These are phyloP conservation scores for Cinnamomum micranthum DNA, from an alignment of 164 flowering plant species.

Conservation along the genomic window DNA sequence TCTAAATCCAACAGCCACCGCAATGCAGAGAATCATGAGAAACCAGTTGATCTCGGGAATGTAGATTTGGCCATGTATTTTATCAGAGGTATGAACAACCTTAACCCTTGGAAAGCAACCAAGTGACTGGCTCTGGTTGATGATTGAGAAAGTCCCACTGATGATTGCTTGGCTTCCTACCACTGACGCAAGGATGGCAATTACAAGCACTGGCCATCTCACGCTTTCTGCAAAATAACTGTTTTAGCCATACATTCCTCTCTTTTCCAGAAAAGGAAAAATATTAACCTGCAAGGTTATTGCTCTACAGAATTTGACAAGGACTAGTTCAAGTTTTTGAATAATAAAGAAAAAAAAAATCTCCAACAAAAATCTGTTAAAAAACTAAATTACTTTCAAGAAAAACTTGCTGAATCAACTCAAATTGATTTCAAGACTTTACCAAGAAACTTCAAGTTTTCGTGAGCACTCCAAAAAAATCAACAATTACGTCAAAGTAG, in stretches of 20 bases:
- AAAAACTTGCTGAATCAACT: neutral
- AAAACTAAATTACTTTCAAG: neutral
- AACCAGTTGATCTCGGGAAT: constrained; percentile 96
- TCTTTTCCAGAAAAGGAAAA: neutral
- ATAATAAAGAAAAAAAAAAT: too few relatives aligned
- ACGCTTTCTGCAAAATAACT: constrained; percentile 47
- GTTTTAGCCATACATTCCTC: neutral
- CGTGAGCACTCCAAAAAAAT: neutral
- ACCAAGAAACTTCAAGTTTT: too few relatives aligned
- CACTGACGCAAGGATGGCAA: constrained; percentile 93
- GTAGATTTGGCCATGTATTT: constrained; percentile 91
- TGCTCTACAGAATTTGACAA: neutral
- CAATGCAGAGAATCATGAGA: constrained; percentile 90
- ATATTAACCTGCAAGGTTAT: too few relatives aligned
- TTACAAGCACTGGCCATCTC: constrained; percentile 73
- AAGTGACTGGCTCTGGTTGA: constrained; percentile 93
- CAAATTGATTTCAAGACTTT: neutral
- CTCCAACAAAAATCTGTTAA: neutral
- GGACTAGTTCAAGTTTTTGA: neutral
- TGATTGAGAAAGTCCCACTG: constrained; percentile 97
- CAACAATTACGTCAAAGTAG: neutral
- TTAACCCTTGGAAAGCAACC: constrained; percentile 95
- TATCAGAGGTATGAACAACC: constrained; percentile 86
- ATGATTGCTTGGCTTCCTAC: constrained; percentile 98
- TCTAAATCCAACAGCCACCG: constrained; percentile 90